Evolutionary conservation across 2,329 filamentous ascomycete species (phyloP).

Genomic region (Arthrobotrys sphaeroides): DNA sequence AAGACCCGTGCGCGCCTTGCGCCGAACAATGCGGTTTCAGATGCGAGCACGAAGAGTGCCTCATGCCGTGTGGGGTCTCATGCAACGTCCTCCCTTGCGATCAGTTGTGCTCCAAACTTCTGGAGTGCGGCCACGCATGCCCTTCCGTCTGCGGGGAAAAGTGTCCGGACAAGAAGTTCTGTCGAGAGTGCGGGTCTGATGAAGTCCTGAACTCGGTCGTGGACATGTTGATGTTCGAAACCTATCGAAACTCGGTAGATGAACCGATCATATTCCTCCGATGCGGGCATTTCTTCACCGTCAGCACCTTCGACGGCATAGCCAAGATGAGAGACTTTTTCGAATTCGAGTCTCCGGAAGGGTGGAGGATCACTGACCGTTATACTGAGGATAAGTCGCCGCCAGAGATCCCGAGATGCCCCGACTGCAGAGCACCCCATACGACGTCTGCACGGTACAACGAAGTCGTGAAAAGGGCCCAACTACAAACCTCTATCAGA

Average conservation of each 20-base stretch:
- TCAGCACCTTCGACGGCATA: conserved; percentile 70
- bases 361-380: conserved; percentile 16
- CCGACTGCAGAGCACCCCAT: conserved; percentile 19
- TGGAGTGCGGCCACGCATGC: conserved; percentile 72
- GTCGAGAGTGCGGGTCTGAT: conserved; percentile 67
- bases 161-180: conserved; percentile 67
- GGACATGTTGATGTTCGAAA: conserved; percentile 68
- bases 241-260: conserved; percentile 70
- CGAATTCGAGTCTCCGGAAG: conserved; percentile 59
- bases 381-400: conserved; percentile 25
- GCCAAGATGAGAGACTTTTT: conserved; percentile 69
- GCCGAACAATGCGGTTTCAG: conserved; percentile 67
- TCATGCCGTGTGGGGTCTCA: conserved; percentile 70
- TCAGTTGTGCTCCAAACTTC: conserved; percentile 66
- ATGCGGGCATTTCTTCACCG: conserved; percentile 73
- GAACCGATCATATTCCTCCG: conserved; percentile 71
- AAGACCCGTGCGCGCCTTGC: conserved; percentile 71
- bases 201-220: conserved; percentile 65
- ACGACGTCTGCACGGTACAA: conserved; percentile 42
- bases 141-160: conserved; percentile 73
- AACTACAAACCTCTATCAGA: conserved; percentile 37
- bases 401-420: conserved; percentile 24
- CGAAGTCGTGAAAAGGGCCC: conserved; percentile 37
- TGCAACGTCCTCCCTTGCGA: conserved; percentile 75
- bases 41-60: conserved; percentile 67